Evolutionary conservation across 306 rosid genomes (phyloP), one percentile per base, ranked within the genome.

Genomic region (Ormosia emarginata): DNA sequence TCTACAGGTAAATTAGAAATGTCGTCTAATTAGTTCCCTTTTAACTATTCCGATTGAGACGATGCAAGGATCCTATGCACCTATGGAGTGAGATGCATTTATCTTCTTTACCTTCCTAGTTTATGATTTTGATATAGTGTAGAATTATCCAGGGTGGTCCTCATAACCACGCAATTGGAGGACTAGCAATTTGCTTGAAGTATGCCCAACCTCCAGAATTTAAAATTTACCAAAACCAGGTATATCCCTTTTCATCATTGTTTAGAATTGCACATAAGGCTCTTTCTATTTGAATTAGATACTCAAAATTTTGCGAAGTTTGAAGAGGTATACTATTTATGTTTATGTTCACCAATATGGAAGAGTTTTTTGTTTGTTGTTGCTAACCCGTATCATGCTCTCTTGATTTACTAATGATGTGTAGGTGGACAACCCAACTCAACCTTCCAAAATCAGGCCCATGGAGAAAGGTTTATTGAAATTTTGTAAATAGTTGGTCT

Each of bases 291-390:
- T 82, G 99, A 93, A 86, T 83, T 95, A 76, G 99, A 95, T 86
- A 95, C 99, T 87, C 99, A 95, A 86, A 96, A 96, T 83, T 96
- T 96, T 86, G 98, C 94, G 88, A 96, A 96, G 91, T 96, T 96
- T 87, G 98, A 96, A 47, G 99, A 94, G 98, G 99, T 96, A 87
- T 29, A 39, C 78, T 30, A 4, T 79, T 1, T 61, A 73, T 50
- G 61, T 56, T 41, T 53, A 61, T 80, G 57, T 57, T 68, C 36
- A 15, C 70, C 67, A 52, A 71, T 71, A 75, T 77, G 65, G 2
- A 55, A 50, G 58, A 50, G 18, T 30, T 18, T 37, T 82, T 86
- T 73, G 14, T 75, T 67, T 47, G 63, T 76, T 47, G 77, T 70
- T 55, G 79, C 88, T 85, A 53, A 82, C 73, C 30, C 14, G 63